Base-by-base conservation (phyloP, 345 rosid genomes). In the Boechera divaricarpa region DNA sequence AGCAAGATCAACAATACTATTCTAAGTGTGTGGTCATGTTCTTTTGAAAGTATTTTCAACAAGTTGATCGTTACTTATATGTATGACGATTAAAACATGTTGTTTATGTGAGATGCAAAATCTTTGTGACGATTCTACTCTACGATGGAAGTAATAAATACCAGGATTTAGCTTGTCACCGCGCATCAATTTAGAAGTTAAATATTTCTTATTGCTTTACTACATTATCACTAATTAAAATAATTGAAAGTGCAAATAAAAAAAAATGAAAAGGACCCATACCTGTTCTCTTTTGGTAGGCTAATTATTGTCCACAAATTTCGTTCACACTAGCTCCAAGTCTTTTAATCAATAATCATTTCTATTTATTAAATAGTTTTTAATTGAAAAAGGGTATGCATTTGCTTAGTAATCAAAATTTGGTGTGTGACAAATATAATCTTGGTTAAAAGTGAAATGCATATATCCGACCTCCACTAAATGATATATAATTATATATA, bases 221-320 rank as follows among this genome's bases (percentile, higher is more conserved):
- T 72, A 59, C 54, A 59, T 56, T 77, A 72, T 59, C 77, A 72
- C 55, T 32, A 52, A 72, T 47, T 57, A 72, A 69, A 71, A 31
- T 58, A 78, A 49, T 11, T 51, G 16, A 78, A 72, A 49, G 67
- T 51, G 51, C 63, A 65, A 38, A 63, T 56, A 63, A 71, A 16
- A 36, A 57, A 16, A 58, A 18, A 10, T 42, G 4, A n/a, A 66
- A 47, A 75, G 36, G 74, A 59, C 63, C 62, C 45, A 35, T 47
- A 66, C 54, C 52, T 65, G 41, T 66, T 72, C 67, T 39, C 38
- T 58, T 72, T 57, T 64, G 69, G 77, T 78, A 62, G 62, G 68
- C 73, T 78, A 71, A 12, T 28, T 70, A 39, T 77, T 63, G 77
- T 78, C 73, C 73, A 72, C 77, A 72, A 49, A 65, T 49, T 66